These are phyloP conservation scores for Ascochyta clinopodiicola DNA, from an alignment of 2,329 filamentous ascomycete genomes.

Conservation along the genomic window DNA sequence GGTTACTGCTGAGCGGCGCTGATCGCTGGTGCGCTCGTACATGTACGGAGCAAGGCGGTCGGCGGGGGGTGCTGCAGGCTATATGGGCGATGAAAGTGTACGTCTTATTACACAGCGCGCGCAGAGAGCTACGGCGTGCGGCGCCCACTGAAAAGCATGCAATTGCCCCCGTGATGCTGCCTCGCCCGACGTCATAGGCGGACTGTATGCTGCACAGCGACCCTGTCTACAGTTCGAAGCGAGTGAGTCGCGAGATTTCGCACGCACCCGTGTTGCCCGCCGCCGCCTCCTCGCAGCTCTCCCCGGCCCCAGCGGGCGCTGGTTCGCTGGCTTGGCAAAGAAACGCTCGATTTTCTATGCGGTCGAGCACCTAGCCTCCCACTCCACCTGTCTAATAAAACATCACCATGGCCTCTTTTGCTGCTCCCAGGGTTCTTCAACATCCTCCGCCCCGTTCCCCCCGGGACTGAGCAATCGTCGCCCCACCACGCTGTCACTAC, in stretches of 20 bases:
- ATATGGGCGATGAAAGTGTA: conserved; percentile 13
- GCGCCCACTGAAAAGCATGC: conserved; percentile 21
- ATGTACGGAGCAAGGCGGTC: conserved; percentile 23
- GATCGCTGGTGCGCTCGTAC: conserved; percentile 11
- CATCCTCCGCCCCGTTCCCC: conserved; percentile 58
- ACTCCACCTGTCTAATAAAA: conserved; percentile 39
- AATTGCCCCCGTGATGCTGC: conserved; percentile 21
- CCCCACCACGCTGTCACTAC: conserved; percentile 24
- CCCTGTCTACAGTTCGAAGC: conserved; percentile 3
- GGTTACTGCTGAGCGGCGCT: conserved; percentile 6
- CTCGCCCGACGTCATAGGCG: conserved; percentile 18
- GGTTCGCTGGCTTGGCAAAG: conserved; percentile 16
- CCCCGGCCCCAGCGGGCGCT: conserved; percentile 14
- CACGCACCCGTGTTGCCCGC: not conserved
- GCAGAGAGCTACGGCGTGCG: not conserved
- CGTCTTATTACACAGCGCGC: conserved; percentile 20
- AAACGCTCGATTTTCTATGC: conserved; percentile 18
- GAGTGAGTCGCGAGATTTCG: conserved; percentile 11
- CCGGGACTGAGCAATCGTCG: conserved; percentile 54
- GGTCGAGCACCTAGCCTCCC: conserved; percentile 24
- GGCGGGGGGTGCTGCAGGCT: conserved; percentile 17
- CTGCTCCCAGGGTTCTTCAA: conserved; percentile 51
- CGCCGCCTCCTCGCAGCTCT: conserved; percentile 10
- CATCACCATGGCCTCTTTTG: conserved; percentile 50
- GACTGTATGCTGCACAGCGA: conserved; percentile 4